These are phyloP conservation scores for Alternaria sp. DNA, from an alignment of 2,329 filamentous ascomycete genomes.

Conservation along the genomic window DNA sequence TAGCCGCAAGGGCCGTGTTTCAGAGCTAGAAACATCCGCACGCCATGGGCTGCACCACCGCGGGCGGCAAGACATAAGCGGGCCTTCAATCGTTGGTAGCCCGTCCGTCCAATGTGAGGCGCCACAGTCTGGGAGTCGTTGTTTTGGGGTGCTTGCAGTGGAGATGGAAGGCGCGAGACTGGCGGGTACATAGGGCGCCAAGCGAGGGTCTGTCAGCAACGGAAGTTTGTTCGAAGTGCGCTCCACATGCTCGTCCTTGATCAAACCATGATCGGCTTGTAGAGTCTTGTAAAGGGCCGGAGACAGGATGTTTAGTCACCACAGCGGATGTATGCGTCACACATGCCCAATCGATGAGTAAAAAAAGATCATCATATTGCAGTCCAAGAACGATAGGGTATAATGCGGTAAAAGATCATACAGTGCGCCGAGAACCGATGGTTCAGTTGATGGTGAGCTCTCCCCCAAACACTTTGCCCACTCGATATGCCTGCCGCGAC, in stretches of 20 bases:
- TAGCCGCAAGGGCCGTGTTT: conserved; percentile 36
- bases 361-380: not conserved
- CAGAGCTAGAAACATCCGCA: conserved; percentile 36
- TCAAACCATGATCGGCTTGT: not conserved
- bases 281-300: not conserved
- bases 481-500: conserved; percentile 28
- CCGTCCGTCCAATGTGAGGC: conserved; percentile 14
- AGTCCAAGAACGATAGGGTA: not conserved
- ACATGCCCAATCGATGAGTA: not conserved
- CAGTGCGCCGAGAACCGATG: not conserved
- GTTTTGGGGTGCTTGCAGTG: conserved; percentile 2
- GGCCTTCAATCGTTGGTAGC: conserved; percentile 26
- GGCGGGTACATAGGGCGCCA: conserved; percentile 6
- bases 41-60: conserved; percentile 23
- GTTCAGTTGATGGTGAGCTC: conserved; percentile 17
- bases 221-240: conserved; percentile 2
- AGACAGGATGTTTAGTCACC: not conserved
- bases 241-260: conserved; percentile 5
- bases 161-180: not conserved
- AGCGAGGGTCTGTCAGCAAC: conserved; percentile 1
- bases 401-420: not conserved
- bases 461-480: conserved; percentile 27
- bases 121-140: conserved; percentile 5
- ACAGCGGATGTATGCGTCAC: not conserved
- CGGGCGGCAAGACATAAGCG: conserved; percentile 38